phyloP scores from a whole-genome alignment of 352 stramenopile species.

The Phytophthora brassicae region DNA sequence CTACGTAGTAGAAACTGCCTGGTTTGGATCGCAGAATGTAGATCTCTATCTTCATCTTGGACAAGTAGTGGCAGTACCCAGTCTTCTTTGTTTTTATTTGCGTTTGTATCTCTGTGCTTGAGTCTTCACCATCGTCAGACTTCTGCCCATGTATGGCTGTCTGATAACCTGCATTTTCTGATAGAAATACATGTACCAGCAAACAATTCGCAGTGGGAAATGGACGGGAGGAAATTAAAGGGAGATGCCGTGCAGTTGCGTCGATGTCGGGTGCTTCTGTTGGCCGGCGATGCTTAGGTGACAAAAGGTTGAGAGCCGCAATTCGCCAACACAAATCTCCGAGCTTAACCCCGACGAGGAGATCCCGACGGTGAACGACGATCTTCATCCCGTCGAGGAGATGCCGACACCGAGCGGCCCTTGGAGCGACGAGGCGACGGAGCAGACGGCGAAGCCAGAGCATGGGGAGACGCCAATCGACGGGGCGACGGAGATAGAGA shows the following conservation, averaged over 20 bases:
- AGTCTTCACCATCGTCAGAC: constrained; percentile 35
- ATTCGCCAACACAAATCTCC: constrained; percentile 8
- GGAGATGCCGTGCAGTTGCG: constrained; percentile 27
- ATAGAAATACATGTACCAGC: constrained; percentile 21
- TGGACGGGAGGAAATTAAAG: constrained; percentile 16
- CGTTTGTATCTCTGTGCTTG: constrained; percentile 41
- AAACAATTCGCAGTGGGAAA: constrained; percentile 22
- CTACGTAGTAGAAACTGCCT: not conserved
- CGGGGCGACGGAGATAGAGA: constrained; percentile 38
- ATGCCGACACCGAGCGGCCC: constrained; percentile 51
- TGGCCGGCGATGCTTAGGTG: constrained; percentile 12
- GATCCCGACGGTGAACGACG: constrained; percentile 63
- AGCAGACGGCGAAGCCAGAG: constrained; percentile 37
- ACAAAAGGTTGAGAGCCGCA: constrained; percentile 6
- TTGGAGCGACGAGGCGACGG: constrained; percentile 43
- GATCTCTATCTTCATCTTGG: constrained; percentile 27
- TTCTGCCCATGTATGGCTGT: constrained; percentile 23
- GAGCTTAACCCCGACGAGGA: constrained; percentile 45
- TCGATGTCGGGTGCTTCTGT: constrained; percentile 15
- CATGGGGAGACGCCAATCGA: constrained; percentile 36
- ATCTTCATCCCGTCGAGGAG: constrained; percentile 40
- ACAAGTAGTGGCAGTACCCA: constrained; percentile 38
- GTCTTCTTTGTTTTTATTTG: constrained; percentile 49
- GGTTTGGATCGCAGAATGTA: not conserved
- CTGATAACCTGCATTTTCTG: constrained; percentile 27